Base-by-base conservation (phyloP, 2,329 filamentous ascomycete genomes). In the Beauveria brongniartii region DNA sequence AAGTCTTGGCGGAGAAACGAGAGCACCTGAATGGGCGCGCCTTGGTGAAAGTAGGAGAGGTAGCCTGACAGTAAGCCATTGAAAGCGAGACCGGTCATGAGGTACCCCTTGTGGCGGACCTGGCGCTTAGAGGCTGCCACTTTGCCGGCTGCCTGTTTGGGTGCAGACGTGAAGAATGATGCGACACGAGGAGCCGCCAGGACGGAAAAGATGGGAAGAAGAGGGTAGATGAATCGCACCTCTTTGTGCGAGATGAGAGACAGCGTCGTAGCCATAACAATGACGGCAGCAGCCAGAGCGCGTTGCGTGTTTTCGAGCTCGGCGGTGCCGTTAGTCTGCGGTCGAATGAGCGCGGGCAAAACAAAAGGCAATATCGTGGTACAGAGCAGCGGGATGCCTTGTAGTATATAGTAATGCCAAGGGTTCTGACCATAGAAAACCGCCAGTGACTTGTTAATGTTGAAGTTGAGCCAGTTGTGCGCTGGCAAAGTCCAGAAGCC, bases 181-280 rank as follows among this genome's bases (percentile, higher is more conserved):
- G 83, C 78, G 18, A 90, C 74, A 3, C 85, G 80, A 0, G 85
- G 82, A 0, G 91, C 91, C 1, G 90, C 85, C 44, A 97, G 78
- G 64, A 96, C 77, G 71, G 94, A 91, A 7, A 99, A 81, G n/a
- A 87, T 82, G 1, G 94, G 93, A 1, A 97, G 82, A 20, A 99
- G 82, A 1, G 94, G 93, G 69, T 96, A 96, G 66, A 97, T 90
- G 77, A 99, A 99, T 69, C 94, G 91, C 67, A 96, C 90, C 79
- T 99, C 94, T 73, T 99, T 99, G 77, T 99, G 94, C 1, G 91
- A 86, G 66, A 97, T 90, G 52, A 90, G 70, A 1, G 91, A 96
- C 40, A 97, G 81, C 2, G 79, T 73, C 1, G 76, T 71, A 10
- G 89, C 75, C 61, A 87, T 89, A 34, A 84, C 73, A 59, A 87